A percentile compares a stretch with the other conserved stretches of the same genome.
These are phyloP conservation scores for Citrus australasica DNA, from an alignment of 345 rosid species.

Conservation along the genomic window DNA sequence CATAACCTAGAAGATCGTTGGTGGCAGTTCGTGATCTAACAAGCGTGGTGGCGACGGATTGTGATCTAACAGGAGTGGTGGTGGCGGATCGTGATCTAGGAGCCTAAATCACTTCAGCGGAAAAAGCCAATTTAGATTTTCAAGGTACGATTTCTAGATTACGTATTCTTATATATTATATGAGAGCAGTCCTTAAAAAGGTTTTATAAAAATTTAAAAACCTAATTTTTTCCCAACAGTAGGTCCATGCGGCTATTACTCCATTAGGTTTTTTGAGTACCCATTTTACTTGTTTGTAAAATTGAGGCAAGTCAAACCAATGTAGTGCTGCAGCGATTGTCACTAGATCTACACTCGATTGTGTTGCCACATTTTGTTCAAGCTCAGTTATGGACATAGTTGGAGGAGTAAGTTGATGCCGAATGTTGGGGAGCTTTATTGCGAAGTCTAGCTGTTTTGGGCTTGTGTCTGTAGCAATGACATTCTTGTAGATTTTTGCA, in stretches of 20 bases:
- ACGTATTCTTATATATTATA: too few species aligned
- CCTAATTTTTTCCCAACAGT: constrained; percentile 9
- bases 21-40: too few species aligned
- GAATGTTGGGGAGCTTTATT: constrained; percentile 41
- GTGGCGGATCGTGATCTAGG: too few species aligned
- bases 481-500: constrained; percentile 58
- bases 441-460: constrained; percentile 61
- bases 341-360: constrained; percentile 59
- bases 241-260: constrained; percentile 79
- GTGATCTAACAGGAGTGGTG: too few species aligned
- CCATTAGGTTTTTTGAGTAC: constrained; percentile 78
- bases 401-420: constrained; percentile 54
- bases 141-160: too few species aligned
- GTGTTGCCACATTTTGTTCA: constrained; percentile 32
- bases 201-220: too few species aligned
- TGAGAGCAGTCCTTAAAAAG: too few species aligned
- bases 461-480: constrained; percentile 84
- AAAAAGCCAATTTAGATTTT: too few species aligned
- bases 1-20: too few species aligned
- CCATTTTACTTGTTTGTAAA: constrained; percentile 57
- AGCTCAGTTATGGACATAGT: constrained; percentile 40
- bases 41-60: too few species aligned
- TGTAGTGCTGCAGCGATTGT: constrained; percentile 78
- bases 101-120: too few species aligned
- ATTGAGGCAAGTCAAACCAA: constrained; percentile 59